Percentiles rank a stretch among this genome's conserved stretches.
phyloP scores from a whole-genome alignment of 495 filamentous ascomycete species.

The Aspergillus wentii region DNA sequence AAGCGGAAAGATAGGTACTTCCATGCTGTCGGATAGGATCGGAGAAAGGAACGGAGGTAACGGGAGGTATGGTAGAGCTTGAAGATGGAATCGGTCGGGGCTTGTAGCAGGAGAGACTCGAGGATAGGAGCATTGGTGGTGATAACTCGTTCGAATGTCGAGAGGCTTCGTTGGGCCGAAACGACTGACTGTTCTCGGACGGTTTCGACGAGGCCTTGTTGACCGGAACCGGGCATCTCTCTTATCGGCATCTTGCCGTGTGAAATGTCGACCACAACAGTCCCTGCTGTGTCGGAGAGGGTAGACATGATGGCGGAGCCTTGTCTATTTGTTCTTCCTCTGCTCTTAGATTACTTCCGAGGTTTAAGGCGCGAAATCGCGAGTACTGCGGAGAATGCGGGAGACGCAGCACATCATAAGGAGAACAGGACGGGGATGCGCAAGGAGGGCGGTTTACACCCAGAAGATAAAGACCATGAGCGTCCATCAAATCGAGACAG shows the following conservation, averaged over 20 bases:
- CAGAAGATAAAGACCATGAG: constrained; percentile 27
- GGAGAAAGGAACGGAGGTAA: constrained; percentile 50
- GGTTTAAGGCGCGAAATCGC: constrained; percentile 37
- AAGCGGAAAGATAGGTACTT: constrained; percentile 55
- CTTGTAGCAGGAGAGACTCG: constrained; percentile 53
- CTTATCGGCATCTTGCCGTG: constrained; percentile 5
- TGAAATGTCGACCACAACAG: no score
- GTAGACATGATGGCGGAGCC: constrained; percentile 1
- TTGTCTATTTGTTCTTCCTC: constrained; percentile 3
- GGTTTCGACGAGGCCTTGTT: constrained; percentile 23
- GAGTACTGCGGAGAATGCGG: constrained; percentile 21
- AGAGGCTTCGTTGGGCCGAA: constrained; percentile 30
- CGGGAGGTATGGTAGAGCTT: constrained; percentile 53
- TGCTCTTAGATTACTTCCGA: no score
- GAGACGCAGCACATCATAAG: constrained; percentile 36
- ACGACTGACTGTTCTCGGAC: constrained; percentile 21
- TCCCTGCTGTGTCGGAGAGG: constrained; percentile 11
- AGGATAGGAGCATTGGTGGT: constrained; percentile 52
- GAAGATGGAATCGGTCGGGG: constrained; percentile 51
- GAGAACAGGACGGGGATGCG: constrained; percentile 13
- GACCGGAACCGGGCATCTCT: constrained; percentile 6
- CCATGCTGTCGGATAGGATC: constrained; percentile 57
- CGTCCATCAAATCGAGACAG: constrained; percentile 24
- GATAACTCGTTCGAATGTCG: constrained; percentile 48
- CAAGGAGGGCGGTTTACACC: constrained; percentile 21